These are phyloP conservation scores for Poronia punctata DNA, from an alignment of 495 filamentous ascomycete species.

Conservation along the genomic window DNA sequence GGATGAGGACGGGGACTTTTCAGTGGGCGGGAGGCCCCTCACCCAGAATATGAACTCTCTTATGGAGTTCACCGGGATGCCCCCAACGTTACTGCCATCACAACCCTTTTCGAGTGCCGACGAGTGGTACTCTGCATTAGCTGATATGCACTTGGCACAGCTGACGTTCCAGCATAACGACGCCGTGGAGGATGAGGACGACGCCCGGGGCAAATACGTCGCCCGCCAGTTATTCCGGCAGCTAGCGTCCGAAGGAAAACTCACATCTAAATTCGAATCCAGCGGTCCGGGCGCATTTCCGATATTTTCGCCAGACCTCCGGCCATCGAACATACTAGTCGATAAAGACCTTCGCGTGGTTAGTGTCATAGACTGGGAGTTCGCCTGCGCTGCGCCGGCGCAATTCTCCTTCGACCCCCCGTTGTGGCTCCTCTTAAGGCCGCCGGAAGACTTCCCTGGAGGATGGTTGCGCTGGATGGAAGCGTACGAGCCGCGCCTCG, in stretches of 20 bases:
- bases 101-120: slow-evolving; percentile 15
- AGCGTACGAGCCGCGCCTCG: slow-evolving; percentile 15
- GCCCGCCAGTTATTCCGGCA: slow-evolving; percentile 18
- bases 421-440: slow-evolving; percentile 38
- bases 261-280: slow-evolving; percentile 22
- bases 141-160: slow-evolving; percentile 34
- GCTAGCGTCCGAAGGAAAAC: not conserved
- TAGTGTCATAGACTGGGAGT: slow-evolving; percentile 35
- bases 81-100: slow-evolving; percentile 14
- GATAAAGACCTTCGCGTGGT: slow-evolving; percentile 13
- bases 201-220: slow-evolving; percentile 29
- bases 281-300: slow-evolving; percentile 3
- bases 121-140: slow-evolving; percentile 35
- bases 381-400: slow-evolving; percentile 34
- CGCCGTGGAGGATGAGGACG: slow-evolving; percentile 25
- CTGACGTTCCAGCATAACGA: slow-evolving; percentile 38
- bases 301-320: slow-evolving; percentile 23
- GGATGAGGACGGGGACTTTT: slow-evolving; percentile 7
- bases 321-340: slow-evolving; percentile 25
- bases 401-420: slow-evolving; percentile 34
- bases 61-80: slow-evolving; percentile 16
- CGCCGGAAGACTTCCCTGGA: slow-evolving; percentile 28
- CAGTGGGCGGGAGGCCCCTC: slow-evolving; percentile 15
- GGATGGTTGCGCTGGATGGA: slow-evolving; percentile 24
- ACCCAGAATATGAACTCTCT: slow-evolving; percentile 23